phyloP scores from a whole-genome alignment of 2,329 filamentous ascomycete species.

The Alternaria solani region DNA sequence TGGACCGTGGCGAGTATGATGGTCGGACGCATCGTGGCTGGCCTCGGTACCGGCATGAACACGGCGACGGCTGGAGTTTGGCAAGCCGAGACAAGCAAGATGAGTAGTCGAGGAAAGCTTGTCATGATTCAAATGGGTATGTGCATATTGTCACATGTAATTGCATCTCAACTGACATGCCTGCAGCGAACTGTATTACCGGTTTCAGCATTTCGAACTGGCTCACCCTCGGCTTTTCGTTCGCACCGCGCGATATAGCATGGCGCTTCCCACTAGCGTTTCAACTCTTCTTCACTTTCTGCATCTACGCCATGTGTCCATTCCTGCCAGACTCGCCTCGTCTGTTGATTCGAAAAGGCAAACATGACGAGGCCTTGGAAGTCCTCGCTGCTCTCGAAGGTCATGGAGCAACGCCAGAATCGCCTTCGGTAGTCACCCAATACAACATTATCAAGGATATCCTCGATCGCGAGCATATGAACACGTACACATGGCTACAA shows the following conservation, averaged over 20 bases:
- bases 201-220: conserved; percentile 56
- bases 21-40: conserved; percentile 54
- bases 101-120: conserved; percentile 56
- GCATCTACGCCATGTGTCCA: conserved; percentile 61
- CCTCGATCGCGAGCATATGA: conserved; percentile 56
- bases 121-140: conserved; percentile 57
- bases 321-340: conserved; percentile 54
- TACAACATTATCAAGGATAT: conserved; percentile 52
- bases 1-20: conserved; percentile 51
- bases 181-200: conserved; percentile 52
- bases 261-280: conserved; percentile 63
- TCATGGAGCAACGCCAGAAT: conserved; percentile 49
- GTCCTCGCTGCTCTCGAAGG: conserved; percentile 51
- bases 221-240: conserved; percentile 55
- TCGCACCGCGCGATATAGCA: conserved; percentile 46
- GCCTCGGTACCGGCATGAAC: conserved; percentile 58
- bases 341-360: conserved; percentile 62
- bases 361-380: conserved; percentile 54
- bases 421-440: conserved; percentile 43
- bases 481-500: conserved; percentile 56
- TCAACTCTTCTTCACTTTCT: conserved; percentile 66
- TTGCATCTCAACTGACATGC: neutral
- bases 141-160: neutral
- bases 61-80: conserved; percentile 60
- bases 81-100: conserved; percentile 59